Base-by-base conservation (phyloP, 768 basidiomycete genomes). In the Lactarius deliciosus region DNA sequence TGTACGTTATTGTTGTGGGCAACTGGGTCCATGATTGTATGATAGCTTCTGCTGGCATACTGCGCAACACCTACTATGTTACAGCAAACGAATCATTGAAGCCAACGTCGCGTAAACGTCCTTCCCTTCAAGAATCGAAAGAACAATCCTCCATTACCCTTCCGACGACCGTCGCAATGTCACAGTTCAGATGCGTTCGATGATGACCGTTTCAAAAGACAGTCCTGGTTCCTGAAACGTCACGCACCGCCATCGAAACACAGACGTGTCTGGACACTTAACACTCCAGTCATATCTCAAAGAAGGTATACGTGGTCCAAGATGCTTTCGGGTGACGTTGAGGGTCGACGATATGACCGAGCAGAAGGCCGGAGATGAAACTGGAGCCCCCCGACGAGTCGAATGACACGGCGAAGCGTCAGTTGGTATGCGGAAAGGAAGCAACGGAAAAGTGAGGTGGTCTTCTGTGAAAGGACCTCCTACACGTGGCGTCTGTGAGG, bases 341-440 rank as follows among this genome's bases (percentile, higher is more conserved):
- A 3, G 22, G 45, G 45, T 47, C n/a, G 45, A 47, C 6, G 6
- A 41, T 7, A 16, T 50, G 54, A 3, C 25, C 11, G 25, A 30
- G 54, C 30, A 55, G 16, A 56, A n/a, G 54, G 32, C 18, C 54
- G 54, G 30, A 32, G 30, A 56, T 32, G 54, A 56, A 56, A 13
- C 47, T 22, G 47, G 22, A 25, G 47, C 18, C n/a, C 38, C 20
- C 47, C 47, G 45, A 45, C 43, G 45, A 47, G 45, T 47, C n/a
- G 10, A 47, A 47, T n/a, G 22, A 4, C 11, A 50, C 22, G 36
- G 11, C 36, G 45, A 47, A 47, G 20, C n/a, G 45, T 40, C 15
- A 41, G 40, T 50, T 50, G 47, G 47, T 25, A 50, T 50, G 47
- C 47, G 22, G n/a, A 50, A 50, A 25, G 47, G 47, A 50, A 50